Percentiles rank a stretch among this genome's conserved stretches.
These are phyloP conservation scores for Russula brevipes DNA, from an alignment of 768 basidiomycete genomes.

Conservation along the genomic window DNA sequence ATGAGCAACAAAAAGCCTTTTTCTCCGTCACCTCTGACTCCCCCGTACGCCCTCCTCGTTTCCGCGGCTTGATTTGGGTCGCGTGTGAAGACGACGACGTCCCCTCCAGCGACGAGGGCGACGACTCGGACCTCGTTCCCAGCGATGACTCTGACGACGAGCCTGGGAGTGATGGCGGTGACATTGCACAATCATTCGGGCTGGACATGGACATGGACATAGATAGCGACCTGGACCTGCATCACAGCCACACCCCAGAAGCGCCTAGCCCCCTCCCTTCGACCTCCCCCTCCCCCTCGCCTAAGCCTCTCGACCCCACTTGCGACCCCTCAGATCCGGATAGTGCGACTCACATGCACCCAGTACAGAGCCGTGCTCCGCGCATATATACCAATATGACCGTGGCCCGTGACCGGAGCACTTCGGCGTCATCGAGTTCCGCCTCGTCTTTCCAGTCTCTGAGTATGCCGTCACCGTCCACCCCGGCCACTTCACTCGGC, in stretches of 20 bases:
- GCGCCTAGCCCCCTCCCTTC: background rate
- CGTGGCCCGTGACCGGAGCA: conserved; percentile 31
- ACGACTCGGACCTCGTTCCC: conserved; percentile 28
- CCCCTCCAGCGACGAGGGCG: conserved; percentile 31
- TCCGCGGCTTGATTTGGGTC: conserved; percentile 78
- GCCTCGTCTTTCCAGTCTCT: conserved; percentile 28
- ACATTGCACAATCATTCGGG: conserved; percentile 30
- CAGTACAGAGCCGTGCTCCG: conserved; percentile 29
- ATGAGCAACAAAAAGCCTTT: conserved; percentile 74
- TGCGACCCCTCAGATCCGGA: conserved; percentile 24
- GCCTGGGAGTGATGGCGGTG: conserved; percentile 21
- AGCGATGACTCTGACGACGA: conserved; percentile 31
- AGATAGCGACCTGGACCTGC: conserved; percentile 29
- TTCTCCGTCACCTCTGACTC: conserved; percentile 43
- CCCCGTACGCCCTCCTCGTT: conserved; percentile 35
- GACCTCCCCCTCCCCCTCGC: conserved; percentile 14
- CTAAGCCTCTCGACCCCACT: conserved; percentile 5
- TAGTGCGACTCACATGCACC: conserved; percentile 46
- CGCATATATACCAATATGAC: conserved; percentile 25
- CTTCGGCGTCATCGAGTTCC: conserved; percentile 32
- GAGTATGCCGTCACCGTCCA: conserved; percentile 20
- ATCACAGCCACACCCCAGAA: conserved; percentile 13
- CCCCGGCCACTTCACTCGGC: conserved; percentile 24
- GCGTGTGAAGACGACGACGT: conserved; percentile 62
- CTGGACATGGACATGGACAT: conserved; percentile 33